Evolutionary conservation across 2,329 filamentous ascomycete genomes (phyloP).

Genomic region (Alternaria incomplexa): DNA sequence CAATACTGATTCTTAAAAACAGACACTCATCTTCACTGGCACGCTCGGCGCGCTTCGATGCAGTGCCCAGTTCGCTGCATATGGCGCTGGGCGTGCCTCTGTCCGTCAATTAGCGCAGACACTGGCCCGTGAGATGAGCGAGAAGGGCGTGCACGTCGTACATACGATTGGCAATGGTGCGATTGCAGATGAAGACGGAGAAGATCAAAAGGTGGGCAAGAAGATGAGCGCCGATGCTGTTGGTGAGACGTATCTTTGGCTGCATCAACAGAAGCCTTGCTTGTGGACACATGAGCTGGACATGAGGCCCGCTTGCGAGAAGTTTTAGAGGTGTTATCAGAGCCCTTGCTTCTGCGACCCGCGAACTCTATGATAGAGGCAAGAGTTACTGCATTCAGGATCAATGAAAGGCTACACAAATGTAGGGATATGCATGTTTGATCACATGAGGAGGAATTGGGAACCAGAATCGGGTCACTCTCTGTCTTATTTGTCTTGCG

Average conservation of each 20-base stretch:
- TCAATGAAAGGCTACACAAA: not conserved
- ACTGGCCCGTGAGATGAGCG: constrained; percentile 62
- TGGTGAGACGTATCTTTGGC: constrained; percentile 62
- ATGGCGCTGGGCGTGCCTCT: constrained; percentile 60
- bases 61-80: constrained; percentile 61
- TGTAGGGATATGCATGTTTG: not conserved
- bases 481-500: not conserved
- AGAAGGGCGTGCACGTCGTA: constrained; percentile 64
- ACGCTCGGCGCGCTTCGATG: constrained; percentile 61
- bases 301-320: constrained; percentile 58
- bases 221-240: constrained; percentile 65
- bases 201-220: constrained; percentile 58
- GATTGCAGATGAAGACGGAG: constrained; percentile 59
- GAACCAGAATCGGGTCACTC: not conserved
- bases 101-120: constrained; percentile 63
- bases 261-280: constrained; percentile 56
- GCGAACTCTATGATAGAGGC: not conserved
- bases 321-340: constrained; percentile 47
- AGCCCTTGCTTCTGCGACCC: not conserved
- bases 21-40: constrained; percentile 43
- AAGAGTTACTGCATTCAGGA: not conserved
- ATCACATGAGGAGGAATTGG: not conserved
- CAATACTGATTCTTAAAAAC: not conserved
- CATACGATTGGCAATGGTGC: constrained; percentile 64
- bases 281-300: constrained; percentile 62